phyloP scores from a whole-genome alignment of 495 filamentous ascomycete species.

The Pseudoneurospora amorphoporcata region DNA sequence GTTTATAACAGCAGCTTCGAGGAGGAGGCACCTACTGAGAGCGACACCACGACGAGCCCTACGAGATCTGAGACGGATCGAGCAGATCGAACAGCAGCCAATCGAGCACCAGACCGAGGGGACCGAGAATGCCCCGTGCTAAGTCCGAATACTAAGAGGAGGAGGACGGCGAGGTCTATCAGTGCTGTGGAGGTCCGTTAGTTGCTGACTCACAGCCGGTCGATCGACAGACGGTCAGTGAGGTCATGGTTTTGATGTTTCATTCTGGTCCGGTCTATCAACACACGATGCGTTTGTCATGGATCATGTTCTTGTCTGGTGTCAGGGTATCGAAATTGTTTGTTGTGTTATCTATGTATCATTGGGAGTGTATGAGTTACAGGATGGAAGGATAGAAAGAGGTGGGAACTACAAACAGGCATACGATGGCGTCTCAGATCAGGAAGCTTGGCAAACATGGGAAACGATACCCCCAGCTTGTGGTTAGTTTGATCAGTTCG shows the following conservation, averaged over 20 bases:
- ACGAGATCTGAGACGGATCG: not conserved
- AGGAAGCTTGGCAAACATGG: not conserved
- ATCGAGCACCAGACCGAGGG: not conserved
- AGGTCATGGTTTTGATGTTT: not conserved
- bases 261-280: not conserved
- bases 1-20: constrained; percentile 25
- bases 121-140: constrained; percentile 13
- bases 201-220: not conserved
- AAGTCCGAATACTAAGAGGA: constrained; percentile 25
- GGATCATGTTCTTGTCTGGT: not conserved
- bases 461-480: not conserved
- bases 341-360: not conserved
- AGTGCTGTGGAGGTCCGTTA: constrained; percentile 21
- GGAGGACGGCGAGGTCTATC: constrained; percentile 14
- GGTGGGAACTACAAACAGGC: not conserved
- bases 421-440: not conserved
- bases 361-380: not conserved
- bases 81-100: not conserved
- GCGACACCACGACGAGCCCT: not conserved
- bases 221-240: not conserved
- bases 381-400: not conserved
- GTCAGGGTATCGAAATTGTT: not conserved
- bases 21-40: constrained; percentile 9
- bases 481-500: not conserved
- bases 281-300: not conserved